Evolutionary conservation across 768 basidiomycete species (phyloP), one percentile per base, ranked within the genome.

Genomic region (Pisolithus microcarpus): DNA sequence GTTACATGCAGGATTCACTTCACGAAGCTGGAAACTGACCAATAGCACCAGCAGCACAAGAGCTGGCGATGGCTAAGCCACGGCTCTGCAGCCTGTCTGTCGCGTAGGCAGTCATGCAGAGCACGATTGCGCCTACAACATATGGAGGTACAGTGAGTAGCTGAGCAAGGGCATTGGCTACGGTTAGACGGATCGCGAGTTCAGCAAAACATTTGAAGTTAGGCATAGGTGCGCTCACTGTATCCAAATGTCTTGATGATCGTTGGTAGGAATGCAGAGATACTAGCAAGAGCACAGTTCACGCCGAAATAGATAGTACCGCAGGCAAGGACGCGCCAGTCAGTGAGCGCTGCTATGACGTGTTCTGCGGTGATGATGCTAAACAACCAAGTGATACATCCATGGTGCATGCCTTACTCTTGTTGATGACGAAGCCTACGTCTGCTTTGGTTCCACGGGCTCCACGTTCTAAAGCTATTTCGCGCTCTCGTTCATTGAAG

Each of bases 121-220:
- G 71, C n/a, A 87, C 75, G 10, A 82, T 68, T 1, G 86, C 78
- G 2, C 82, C 78, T 18, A 84, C 81, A 2, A 80, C 83, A 60
- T 91, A 91, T 3, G 90, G 90, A 3, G 88, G 87, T 4, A 91
- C 87, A 1, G 88, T 88, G 46, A 88, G 73, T 2, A 91, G 61
- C 58, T 91, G 87, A 0, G 85, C 80, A 31, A 73, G 64, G 13
- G 85, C 84, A 54, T 79, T 75, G 28, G 77, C 86, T 87, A 19
- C 51, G 0, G 7, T 42, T 1, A 24, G n/a, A 11, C 11, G 7
- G 26, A 46, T 43, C 30, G 43, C 51, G 46, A 38, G 11, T 26
- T 9, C 34, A 19, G 56, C 28, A n/a, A 16, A 3, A 28, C n/a
- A 21, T 24, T 13, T 34, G 34, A 18, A 26, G 15, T 30, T 49